Conservation (phyloP, 2,329 filamentous ascomycete species). For the Cylindrodendrum hubeiense region DNA sequence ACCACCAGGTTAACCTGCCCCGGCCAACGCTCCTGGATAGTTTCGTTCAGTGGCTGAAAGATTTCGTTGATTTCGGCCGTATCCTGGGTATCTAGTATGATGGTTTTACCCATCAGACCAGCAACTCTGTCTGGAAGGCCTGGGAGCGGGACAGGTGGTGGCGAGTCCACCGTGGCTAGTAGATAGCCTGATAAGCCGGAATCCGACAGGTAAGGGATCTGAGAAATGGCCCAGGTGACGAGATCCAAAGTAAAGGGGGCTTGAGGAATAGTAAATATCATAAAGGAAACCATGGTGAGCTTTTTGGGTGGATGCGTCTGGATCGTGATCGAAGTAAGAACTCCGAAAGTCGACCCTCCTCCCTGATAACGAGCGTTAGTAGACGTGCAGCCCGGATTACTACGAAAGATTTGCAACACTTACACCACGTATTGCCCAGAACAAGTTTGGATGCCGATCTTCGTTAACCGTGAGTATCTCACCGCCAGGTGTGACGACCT, state of each 20-base stretch:
- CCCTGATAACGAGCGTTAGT: conserved; percentile 52
- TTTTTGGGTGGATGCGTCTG: conserved; percentile 59
- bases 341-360: conserved; percentile 70
- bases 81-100: conserved; percentile 52
- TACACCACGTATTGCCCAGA: conserved; percentile 72
- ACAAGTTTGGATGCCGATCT: conserved; percentile 66
- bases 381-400: background rate
- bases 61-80: conserved; percentile 42
- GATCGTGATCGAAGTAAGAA: conserved; percentile 68
- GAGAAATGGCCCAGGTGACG: conserved; percentile 58
- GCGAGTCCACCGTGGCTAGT: conserved; percentile 49
- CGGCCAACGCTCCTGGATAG: conserved; percentile 53
- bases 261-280: conserved; percentile 40
- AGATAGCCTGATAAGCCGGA: conserved; percentile 64
- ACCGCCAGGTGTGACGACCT: conserved; percentile 66
- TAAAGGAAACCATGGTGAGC: conserved; percentile 41
- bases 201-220: conserved; percentile 60
- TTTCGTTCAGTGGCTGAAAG: conserved; percentile 50
- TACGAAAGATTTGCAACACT: conserved; percentile 39
- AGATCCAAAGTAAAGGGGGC: conserved; percentile 57
- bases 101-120: conserved; percentile 48
- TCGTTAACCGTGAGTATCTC: conserved; percentile 63
- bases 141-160: conserved; percentile 52
- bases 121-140: conserved; percentile 47
- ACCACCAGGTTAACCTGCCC: conserved; percentile 33